Conservation (phyloP, 306 rosid species). For the Gleditsia sinensis region DNA sequence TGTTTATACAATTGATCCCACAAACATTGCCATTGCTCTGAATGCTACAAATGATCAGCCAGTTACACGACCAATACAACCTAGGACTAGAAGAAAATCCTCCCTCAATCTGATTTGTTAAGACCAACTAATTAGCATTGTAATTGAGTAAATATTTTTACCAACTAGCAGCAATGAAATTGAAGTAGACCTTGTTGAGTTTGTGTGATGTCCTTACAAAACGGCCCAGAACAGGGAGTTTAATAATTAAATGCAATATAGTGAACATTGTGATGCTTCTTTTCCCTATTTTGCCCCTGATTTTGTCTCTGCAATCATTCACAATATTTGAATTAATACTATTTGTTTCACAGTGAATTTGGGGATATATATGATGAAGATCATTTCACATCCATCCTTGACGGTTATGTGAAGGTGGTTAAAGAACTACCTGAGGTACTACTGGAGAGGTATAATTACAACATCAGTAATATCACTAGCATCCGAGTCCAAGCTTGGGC, state of each 20-base stretch:
- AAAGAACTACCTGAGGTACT: conserved; percentile 76
- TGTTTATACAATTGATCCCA: background rate
- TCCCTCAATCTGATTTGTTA: conserved; percentile 25
- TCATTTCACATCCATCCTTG: conserved; percentile 81
- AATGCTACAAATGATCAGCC: conserved; percentile 21
- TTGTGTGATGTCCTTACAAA: background rate
- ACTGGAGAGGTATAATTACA: conserved; percentile 70
- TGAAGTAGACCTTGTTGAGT: conserved; percentile 15
- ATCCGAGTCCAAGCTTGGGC: conserved; percentile 90
- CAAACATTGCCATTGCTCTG: background rate
- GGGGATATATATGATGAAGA: conserved; percentile 88
- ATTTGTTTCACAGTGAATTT: conserved; percentile 59
- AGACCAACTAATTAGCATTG: conserved; percentile 6
- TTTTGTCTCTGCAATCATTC: conserved; percentile 20
- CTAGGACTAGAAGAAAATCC: conserved; percentile 18
- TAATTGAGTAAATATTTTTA: conserved; percentile 26
- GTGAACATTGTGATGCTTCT: conserved; percentile 21
- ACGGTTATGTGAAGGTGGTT: conserved; percentile 87
- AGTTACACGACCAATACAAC: background rate
- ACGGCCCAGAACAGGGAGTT: background rate
- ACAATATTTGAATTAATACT: conserved; percentile 25
- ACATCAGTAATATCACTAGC: conserved; percentile 66
- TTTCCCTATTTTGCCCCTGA: conserved; percentile 3
- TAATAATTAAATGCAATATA: conserved; percentile 4
- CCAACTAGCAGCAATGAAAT: conserved; percentile 16